phyloP scores from a whole-genome alignment of 2,329 filamentous ascomycete species.

The Phaeoacremonium minimum region DNA sequence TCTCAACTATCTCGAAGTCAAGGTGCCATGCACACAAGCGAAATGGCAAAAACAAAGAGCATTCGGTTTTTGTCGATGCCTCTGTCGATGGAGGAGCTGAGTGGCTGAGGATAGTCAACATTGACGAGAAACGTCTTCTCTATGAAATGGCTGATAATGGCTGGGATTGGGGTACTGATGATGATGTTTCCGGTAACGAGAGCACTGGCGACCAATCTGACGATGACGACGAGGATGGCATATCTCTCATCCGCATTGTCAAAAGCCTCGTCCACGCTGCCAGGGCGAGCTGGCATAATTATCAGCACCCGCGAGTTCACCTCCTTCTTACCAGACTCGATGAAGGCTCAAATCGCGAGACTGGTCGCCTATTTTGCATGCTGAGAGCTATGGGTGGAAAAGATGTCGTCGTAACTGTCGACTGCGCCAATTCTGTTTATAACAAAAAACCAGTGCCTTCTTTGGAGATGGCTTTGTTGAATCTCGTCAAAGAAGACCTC shows the following conservation, averaged over 20 bases:
- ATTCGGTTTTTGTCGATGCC: slow-evolving; percentile 15
- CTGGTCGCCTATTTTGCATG: slow-evolving; percentile 16
- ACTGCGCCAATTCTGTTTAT: slow-evolving; percentile 19
- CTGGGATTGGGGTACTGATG: slow-evolving; percentile 14
- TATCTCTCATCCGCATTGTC: slow-evolving; percentile 18
- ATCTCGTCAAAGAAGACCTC: slow-evolving; percentile 14
- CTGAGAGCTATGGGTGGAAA: slow-evolving; percentile 15
- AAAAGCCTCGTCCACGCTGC: slow-evolving; percentile 21
- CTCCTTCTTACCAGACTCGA: slow-evolving; percentile 21
- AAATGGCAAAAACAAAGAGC: background rate
- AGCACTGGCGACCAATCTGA: slow-evolving; percentile 7
- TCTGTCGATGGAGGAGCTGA: slow-evolving; percentile 24
- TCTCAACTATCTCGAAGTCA: background rate
- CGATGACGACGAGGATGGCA: slow-evolving; percentile 10
- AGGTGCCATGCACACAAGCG: slow-evolving; percentile 1
- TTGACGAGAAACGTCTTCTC: slow-evolving; percentile 20
- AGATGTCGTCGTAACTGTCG: slow-evolving; percentile 15
- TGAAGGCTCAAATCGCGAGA: slow-evolving; percentile 15
- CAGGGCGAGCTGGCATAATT: slow-evolving; percentile 17
- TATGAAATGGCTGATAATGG: slow-evolving; percentile 25
- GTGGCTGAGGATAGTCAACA: slow-evolving; percentile 27
- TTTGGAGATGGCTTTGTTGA: slow-evolving; percentile 14
- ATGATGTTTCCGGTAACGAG: slow-evolving; percentile 3
- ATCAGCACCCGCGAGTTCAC: slow-evolving; percentile 15
- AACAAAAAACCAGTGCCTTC: slow-evolving; percentile 8